Conservation (phyloP, 345 rosid genomes). For the Hypericum perforatum region DNA sequence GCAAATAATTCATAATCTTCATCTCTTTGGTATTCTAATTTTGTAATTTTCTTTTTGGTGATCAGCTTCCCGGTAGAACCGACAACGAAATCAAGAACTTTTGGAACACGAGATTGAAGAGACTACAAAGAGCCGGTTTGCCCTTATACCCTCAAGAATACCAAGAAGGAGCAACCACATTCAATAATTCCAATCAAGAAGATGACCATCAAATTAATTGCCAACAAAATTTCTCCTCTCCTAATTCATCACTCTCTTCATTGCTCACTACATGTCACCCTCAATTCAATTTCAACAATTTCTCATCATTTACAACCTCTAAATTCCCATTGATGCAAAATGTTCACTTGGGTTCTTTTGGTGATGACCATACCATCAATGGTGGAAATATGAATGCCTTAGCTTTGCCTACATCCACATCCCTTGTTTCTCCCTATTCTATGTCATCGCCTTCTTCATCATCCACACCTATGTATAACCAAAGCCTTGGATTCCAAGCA, state of each 20-base stretch:
- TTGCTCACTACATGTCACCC: slow-evolving; percentile 23
- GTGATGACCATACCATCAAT: slow-evolving; percentile 1
- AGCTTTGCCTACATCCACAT: slow-evolving; percentile 20
- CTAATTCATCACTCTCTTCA: slow-evolving; percentile 27
- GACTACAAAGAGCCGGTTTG: slow-evolving; percentile 60
- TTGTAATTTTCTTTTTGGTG: neutral
- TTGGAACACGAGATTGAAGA: slow-evolving; percentile 80
- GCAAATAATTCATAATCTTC: neutral
- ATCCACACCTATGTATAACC: slow-evolving; percentile 10
- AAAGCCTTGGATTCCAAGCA: slow-evolving; percentile 7
- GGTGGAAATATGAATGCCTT: neutral
- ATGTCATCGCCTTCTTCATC: slow-evolving; percentile 10
- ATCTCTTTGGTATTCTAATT: neutral
- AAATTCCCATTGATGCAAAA: slow-evolving; percentile 11
- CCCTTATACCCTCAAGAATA: slow-evolving; percentile 62
- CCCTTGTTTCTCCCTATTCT: slow-evolving; percentile 19
- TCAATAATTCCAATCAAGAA: slow-evolving; percentile 23
- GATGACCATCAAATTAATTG: slow-evolving; percentile 16
- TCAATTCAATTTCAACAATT: slow-evolving; percentile 12
- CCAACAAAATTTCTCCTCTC: slow-evolving; percentile 17
- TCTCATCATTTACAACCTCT: slow-evolving; percentile 11
- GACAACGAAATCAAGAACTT: slow-evolving; percentile 87
- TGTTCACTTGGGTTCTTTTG: slow-evolving; percentile 12
- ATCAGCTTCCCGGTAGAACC: slow-evolving; percentile 75
- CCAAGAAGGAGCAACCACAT: slow-evolving; percentile 23